Conservation (phyloP, 169 alveolate species). For the Plasmodium gonderi region DNA sequence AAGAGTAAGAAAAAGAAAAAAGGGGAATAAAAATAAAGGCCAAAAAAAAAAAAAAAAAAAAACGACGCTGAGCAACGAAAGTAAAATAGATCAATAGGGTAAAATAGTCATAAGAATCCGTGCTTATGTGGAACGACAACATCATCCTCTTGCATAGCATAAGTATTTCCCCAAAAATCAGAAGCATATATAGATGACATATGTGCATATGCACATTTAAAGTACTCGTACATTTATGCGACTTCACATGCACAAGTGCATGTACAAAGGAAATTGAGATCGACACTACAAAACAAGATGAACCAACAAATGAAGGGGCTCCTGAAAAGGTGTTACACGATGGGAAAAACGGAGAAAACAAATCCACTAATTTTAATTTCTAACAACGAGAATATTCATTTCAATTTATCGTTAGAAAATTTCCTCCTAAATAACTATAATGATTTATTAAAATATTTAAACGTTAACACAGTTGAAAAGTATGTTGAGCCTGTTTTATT, state of each 20-base stretch:
- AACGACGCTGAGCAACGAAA: neutral
- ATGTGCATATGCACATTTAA: neutral
- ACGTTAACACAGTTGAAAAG: constrained; percentile 48
- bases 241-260: neutral
- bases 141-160: no score
- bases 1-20: neutral
- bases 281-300: neutral
- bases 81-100: neutral
- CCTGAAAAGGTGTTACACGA: constrained; percentile 19
- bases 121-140: no score
- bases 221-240: no score
- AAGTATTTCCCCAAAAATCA: no score
- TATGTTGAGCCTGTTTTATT: constrained; percentile 87
- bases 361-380: constrained; percentile 77
- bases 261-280: neutral
- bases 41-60: neutral
- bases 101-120: no score
- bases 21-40: neutral
- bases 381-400: constrained; percentile 78
- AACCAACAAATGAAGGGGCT: neutral
- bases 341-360: neutral
- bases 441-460: constrained; percentile 41
- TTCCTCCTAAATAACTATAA: constrained; percentile 75
- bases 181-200: neutral
- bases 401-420: constrained; percentile 83